Conservation (phyloP, 805 yeast species). For the Ogataea saltuana region DNA sequence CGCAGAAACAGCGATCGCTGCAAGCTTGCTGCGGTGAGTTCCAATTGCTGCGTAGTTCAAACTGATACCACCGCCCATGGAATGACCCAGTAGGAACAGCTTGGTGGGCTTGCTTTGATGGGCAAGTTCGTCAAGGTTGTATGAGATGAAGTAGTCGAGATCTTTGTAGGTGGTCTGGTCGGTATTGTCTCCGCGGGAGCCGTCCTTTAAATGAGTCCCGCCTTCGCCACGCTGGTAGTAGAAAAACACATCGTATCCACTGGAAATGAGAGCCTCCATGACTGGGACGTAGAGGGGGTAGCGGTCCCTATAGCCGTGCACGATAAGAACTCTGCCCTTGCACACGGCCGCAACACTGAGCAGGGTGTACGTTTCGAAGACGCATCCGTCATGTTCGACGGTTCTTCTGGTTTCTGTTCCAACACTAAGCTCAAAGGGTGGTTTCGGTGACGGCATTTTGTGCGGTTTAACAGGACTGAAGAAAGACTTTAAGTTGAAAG, state of each 20-base stretch:
- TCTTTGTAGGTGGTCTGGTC: constrained; percentile 59
- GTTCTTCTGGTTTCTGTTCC: constrained; percentile 1
- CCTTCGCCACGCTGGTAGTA: constrained; percentile 82
- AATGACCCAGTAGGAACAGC: constrained; percentile 62
- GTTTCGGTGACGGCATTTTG: background rate
- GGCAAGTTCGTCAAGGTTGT: constrained; percentile 39
- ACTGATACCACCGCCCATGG: constrained; percentile 80
- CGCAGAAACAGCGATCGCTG: constrained; percentile 51
- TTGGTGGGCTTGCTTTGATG: constrained; percentile 34
- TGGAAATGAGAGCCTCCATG: constrained; percentile 50
- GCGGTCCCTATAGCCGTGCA: constrained; percentile 75
- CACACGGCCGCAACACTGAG: constrained; percentile 13
- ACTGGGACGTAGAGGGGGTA: constrained; percentile 49
- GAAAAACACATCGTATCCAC: constrained; percentile 65
- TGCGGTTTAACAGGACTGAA: too few species aligned
- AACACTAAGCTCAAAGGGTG: background rate
- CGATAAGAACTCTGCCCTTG: constrained; percentile 57
- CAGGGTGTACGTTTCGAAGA: constrained; percentile 27
- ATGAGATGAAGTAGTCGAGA: constrained; percentile 55
- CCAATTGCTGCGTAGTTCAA: constrained; percentile 65
- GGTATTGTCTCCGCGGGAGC: constrained; percentile 54
- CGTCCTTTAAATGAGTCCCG: constrained; percentile 52
- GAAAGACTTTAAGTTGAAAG: background rate
- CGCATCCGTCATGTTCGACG: constrained; percentile 23
- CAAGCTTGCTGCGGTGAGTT: constrained; percentile 44